Base-by-base conservation (phyloP, 225 moss, liverwort and hornwort species). In the Climacium dendroides region DNA sequence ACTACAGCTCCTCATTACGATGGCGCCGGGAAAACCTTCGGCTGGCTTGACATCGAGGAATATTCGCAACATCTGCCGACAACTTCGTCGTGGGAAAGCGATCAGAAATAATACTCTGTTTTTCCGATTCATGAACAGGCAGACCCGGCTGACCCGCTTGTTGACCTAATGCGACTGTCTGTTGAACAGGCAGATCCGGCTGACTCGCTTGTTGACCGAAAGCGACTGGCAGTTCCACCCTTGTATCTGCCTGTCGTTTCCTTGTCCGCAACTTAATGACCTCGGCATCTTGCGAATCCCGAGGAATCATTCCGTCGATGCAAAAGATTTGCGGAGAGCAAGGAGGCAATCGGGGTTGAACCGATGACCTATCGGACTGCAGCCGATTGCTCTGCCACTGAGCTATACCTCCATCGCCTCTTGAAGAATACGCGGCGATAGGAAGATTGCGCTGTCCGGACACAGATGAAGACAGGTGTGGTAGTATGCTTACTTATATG, bases 271-370 rank as follows among this genome's bases (percentile, higher is more conserved):
- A 24, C 82, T 37, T 19, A 37, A 15, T 54, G 70, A 20, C 70
- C 54, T 39, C 30, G 55, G 70, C 54, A 83, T 45, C 26, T 60
- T 74, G 63, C 78, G 55, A 65, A 65, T 78, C 43, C 41, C 78
- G 41, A 65, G 74, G 48, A 73, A 73, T 73, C 73, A 18, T 34
- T 74, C 32, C 20, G 34, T 74, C 32, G 9, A 85, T 45, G 55
- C 24, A 85, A 85, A 78, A 66, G 4, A 2, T 18, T 24, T 15
- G 7, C 7, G 4, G 4, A 10, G 4, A 2, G 32, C 32, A 20
- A 85, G 85, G 78, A 85, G 85, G 85, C 85, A 78, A 85, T 65
- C 85, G 85, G 77, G 85, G 85, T 85, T 77, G 85, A 85, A 64
- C 77, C 85, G 85, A 77, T 85, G 85, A 85, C 77, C 85, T 85